A percentile compares a stretch with the other conserved stretches of the same genome.
Evolutionary conservation across 768 basidiomycete genomes (phyloP).

Genomic region (Clitopilus hobsonii): DNA sequence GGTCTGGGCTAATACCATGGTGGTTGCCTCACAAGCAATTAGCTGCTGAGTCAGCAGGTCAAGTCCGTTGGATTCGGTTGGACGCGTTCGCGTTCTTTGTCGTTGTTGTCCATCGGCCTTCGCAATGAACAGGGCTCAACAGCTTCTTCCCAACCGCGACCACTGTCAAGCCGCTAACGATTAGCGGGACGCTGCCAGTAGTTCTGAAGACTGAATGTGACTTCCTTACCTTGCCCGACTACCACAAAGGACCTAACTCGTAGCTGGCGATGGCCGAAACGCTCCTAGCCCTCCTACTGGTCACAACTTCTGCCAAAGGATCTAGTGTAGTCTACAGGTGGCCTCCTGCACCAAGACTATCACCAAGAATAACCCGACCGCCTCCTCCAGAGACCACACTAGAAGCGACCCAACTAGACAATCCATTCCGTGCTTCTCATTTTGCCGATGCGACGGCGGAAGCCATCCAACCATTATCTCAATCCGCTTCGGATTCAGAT

Average conservation of each 20-base stretch:
- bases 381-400: slow-evolving; percentile 38
- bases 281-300: slow-evolving; percentile 75
- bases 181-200: background rate
- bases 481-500: slow-evolving; percentile 22
- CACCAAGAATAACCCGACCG: slow-evolving; percentile 69
- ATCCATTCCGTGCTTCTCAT: slow-evolving; percentile 68
- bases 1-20: too few relatives aligned
- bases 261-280: slow-evolving; percentile 66
- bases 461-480: slow-evolving; percentile 15
- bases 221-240: too few relatives aligned
- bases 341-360: slow-evolving; percentile 67
- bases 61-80: too few relatives aligned
- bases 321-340: slow-evolving; percentile 78
- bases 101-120: background rate
- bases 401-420: slow-evolving; percentile 55
- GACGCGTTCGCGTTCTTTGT: background rate
- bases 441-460: slow-evolving; percentile 30
- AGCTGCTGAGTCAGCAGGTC: background rate
- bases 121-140: background rate
- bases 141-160: background rate
- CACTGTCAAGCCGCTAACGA: background rate
- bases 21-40: background rate
- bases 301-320: slow-evolving; percentile 80
- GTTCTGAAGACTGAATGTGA: too few relatives aligned
- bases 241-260: too few relatives aligned